Evolutionary conservation across 2,329 filamentous ascomycete species (phyloP).

Genomic region (Periconia macrospinosa): DNA sequence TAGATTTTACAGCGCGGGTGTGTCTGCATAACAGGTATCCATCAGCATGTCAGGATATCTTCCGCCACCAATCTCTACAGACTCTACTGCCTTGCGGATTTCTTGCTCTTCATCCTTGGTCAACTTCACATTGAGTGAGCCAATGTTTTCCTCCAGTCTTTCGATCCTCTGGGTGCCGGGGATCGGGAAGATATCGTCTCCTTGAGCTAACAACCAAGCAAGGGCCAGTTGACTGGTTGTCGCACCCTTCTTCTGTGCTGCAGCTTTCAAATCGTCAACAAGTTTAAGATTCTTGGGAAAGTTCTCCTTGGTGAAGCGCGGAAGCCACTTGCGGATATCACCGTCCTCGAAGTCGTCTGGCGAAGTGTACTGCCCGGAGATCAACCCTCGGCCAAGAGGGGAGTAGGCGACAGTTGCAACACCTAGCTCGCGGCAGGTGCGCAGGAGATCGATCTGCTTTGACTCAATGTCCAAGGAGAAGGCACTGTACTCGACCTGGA

Average conservation of each 20-base stretch:
- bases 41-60: slow-evolving; percentile 8
- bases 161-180: slow-evolving; percentile 44
- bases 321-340: slow-evolving; percentile 11
- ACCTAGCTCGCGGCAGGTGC: slow-evolving; percentile 43
- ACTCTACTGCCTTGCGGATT: slow-evolving; percentile 16
- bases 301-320: slow-evolving; percentile 21
- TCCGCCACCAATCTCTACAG: slow-evolving; percentile 8
- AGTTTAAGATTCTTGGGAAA: slow-evolving; percentile 30
- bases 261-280: slow-evolving; percentile 20
- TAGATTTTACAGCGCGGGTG: slow-evolving; percentile 2
- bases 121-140: slow-evolving; percentile 12
- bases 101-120: slow-evolving; percentile 15
- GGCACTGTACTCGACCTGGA: slow-evolving; percentile 53
- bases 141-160: slow-evolving; percentile 21
- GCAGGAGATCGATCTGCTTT: slow-evolving; percentile 24
- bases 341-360: slow-evolving; percentile 49
- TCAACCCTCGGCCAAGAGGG: slow-evolving; percentile 34
- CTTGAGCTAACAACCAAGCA: slow-evolving; percentile 36
- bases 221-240: slow-evolving; percentile 59
- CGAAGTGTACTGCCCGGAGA: slow-evolving; percentile 14
- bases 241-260: slow-evolving; percentile 48
- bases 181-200: slow-evolving; percentile 58
- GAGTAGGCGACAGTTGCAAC: slow-evolving; percentile 36
- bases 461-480: slow-evolving; percentile 50
- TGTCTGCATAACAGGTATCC: slow-evolving; percentile 9